A percentile compares a stretch with the other conserved stretches of the same genome.
Evolutionary conservation across 1,139 yeast genomes (phyloP).

Genomic region (Magnusiomyces fungicola): DNA sequence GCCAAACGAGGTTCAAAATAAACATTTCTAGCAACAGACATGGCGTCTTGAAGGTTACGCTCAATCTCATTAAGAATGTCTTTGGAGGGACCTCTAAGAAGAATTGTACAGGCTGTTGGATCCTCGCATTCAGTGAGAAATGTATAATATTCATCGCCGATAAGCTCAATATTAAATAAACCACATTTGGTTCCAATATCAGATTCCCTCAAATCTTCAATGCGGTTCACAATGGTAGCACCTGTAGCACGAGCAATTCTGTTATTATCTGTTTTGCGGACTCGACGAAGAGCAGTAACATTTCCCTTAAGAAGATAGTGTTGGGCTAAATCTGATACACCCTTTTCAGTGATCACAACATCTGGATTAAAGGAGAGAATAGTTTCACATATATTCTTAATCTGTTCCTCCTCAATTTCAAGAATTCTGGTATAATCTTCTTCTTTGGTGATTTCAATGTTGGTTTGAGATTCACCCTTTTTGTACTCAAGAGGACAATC

Average conservation of each 20-base stretch:
- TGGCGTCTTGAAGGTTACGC: slow-evolving; percentile 95
- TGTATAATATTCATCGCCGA: slow-evolving; percentile 96
- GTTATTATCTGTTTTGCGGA: slow-evolving; percentile 90
- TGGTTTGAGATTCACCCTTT: slow-evolving; percentile 98
- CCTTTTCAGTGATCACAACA: slow-evolving; percentile 94
- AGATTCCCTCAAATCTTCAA: slow-evolving; percentile 85
- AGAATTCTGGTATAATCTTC: slow-evolving; percentile 94
- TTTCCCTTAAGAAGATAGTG: slow-evolving; percentile 93
- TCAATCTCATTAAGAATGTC: slow-evolving; percentile 95
- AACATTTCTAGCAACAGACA: slow-evolving; percentile 96
- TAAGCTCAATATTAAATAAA: slow-evolving; percentile 82
- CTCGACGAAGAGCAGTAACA: slow-evolving; percentile 88
- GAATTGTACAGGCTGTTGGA: slow-evolving; percentile 90
- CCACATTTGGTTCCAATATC: slow-evolving; percentile 91
- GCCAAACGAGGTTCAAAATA: slow-evolving; percentile 89
- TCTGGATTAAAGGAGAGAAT: slow-evolving; percentile 84
- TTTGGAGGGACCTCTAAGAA: slow-evolving; percentile 93
- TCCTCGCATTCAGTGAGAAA: slow-evolving; percentile 71
- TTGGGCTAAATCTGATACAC: slow-evolving; percentile 96
- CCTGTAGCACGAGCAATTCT: slow-evolving; percentile 97
- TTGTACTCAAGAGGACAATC: slow-evolving; percentile 98
- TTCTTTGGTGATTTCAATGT: slow-evolving; percentile 93
- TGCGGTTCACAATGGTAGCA: slow-evolving; percentile 91
- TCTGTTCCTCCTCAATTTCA: slow-evolving; percentile 98
- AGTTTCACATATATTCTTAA: slow-evolving; percentile 76